Percentiles rank a stretch among this genome's conserved stretches.
phyloP scores from a whole-genome alignment of 139 green algal species.

The Astrephomene gubernaculifera region DNA sequence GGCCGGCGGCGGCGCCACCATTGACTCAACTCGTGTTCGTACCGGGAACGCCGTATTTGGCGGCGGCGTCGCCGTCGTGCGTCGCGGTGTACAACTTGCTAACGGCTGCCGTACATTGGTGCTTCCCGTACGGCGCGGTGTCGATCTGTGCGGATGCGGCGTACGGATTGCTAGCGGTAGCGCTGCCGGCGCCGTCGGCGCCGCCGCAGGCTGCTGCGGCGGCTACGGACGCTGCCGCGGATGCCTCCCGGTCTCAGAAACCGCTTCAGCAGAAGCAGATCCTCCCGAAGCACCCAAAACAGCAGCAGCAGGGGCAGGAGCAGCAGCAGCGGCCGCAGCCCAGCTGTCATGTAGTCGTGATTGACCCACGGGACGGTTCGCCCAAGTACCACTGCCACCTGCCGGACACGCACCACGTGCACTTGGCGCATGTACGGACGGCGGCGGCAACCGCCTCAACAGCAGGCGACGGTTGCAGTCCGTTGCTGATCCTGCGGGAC shows the following conservation, averaged over 20 bases:
- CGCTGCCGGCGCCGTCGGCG: constrained; percentile 36
- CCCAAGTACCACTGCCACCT: constrained; percentile 44
- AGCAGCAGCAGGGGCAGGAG: neutral
- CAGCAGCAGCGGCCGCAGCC: constrained; percentile 13
- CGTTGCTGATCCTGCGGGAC: constrained; percentile 67
- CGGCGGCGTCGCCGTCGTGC: neutral
- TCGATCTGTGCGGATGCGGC: constrained; percentile 30
- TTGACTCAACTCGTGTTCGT: constrained; percentile 65
- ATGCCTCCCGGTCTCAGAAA: neutral
- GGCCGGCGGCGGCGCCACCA: neutral
- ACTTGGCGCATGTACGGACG: constrained; percentile 38
- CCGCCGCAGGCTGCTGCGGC: neutral
- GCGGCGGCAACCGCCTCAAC: neutral
- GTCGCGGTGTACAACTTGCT: constrained; percentile 74
- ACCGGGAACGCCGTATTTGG: constrained; percentile 61
- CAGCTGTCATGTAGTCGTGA: constrained; percentile 58
- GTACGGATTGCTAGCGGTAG: constrained; percentile 55
- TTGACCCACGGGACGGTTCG: constrained; percentile 39
- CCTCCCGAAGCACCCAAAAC: neutral
- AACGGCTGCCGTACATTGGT: constrained; percentile 64
- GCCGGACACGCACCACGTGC: constrained; percentile 19
- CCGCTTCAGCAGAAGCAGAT: neutral
- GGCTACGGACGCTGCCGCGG: neutral
- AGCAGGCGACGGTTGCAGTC: constrained; percentile 24
- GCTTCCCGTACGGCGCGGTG: constrained; percentile 12